Percentiles rank a stretch among this genome's conserved stretches.
phyloP scores from a whole-genome alignment of 2,329 filamentous ascomycete genomes.

The Grosmannia huntii region DNA sequence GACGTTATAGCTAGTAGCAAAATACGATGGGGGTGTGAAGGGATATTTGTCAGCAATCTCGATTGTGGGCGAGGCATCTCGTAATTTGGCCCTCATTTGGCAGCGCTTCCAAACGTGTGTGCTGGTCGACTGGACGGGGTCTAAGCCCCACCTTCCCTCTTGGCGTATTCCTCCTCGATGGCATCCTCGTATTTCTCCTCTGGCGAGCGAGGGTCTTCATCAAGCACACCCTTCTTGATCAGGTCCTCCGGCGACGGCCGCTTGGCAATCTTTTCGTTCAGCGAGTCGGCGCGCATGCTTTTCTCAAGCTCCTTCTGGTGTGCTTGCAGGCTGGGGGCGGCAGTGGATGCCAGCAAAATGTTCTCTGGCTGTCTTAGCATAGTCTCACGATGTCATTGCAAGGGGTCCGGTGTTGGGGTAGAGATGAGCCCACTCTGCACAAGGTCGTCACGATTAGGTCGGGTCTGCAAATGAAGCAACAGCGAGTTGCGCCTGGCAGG shows the following conservation, averaged over 20 bases:
- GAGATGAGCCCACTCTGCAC: slow-evolving; percentile 49
- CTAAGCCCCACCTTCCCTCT: slow-evolving; percentile 47
- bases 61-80: background rate
- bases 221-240: slow-evolving; percentile 67
- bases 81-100: background rate
- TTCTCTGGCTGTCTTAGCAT: slow-evolving; percentile 45
- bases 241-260: slow-evolving; percentile 66
- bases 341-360: slow-evolving; percentile 68
- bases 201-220: slow-evolving; percentile 48
- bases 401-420: background rate
- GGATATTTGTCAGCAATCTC: background rate
- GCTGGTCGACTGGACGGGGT: background rate
- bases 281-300: slow-evolving; percentile 73
- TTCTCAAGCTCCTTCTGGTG: slow-evolving; percentile 76
- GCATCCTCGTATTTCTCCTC: slow-evolving; percentile 46
- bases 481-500: slow-evolving; percentile 52
- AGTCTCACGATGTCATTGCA: background rate
- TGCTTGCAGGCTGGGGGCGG: slow-evolving; percentile 66
- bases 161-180: slow-evolving; percentile 52
- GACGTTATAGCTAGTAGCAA: background rate
- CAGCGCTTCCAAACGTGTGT: too few species aligned
- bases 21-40: background rate
- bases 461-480: slow-evolving; percentile 58
- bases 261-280: slow-evolving; percentile 76
- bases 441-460: slow-evolving; percentile 63